These are phyloP conservation scores for Borovskyia barvae DNA, from an alignment of 208 protist species.

Conservation along the genomic window DNA sequence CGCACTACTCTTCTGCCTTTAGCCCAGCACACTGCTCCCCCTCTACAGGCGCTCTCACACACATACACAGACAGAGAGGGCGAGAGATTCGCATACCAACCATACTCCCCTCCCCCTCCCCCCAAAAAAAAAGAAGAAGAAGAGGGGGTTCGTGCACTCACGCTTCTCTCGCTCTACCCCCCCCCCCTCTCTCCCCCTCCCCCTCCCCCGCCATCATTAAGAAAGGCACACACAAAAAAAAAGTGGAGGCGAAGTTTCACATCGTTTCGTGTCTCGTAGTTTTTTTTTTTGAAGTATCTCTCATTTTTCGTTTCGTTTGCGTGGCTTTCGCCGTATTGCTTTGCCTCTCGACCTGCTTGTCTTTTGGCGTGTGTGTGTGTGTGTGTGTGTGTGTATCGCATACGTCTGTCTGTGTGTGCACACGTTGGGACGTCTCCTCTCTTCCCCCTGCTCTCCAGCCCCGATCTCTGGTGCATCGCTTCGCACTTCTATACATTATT, in stretches of 20 bases:
- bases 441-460: not conserved
- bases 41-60: no score
- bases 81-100: no score
- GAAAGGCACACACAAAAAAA: not conserved
- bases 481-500: slow-evolving; percentile 10
- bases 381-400: not conserved
- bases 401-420: not conserved
- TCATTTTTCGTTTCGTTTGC: slow-evolving; percentile 1
- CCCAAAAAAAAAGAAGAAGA: no score
- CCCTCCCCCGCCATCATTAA: no score
- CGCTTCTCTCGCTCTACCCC: no score
- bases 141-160: no score
- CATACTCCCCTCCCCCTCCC: no score
- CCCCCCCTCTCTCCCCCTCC: not conserved
- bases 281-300: not conserved
- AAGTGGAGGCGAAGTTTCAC: not conserved
- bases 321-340: not conserved
- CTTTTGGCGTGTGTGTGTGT: not conserved
- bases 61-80: no score
- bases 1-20: no score
- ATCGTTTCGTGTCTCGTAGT: not conserved
- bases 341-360: not conserved
- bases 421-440: not conserved
- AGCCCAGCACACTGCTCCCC: no score
- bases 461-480: slow-evolving; percentile 16